Evolutionary conservation across 139 green algal species (phyloP), one percentile per base, ranked within the genome.

Genomic region (Coelastrella sp.): DNA sequence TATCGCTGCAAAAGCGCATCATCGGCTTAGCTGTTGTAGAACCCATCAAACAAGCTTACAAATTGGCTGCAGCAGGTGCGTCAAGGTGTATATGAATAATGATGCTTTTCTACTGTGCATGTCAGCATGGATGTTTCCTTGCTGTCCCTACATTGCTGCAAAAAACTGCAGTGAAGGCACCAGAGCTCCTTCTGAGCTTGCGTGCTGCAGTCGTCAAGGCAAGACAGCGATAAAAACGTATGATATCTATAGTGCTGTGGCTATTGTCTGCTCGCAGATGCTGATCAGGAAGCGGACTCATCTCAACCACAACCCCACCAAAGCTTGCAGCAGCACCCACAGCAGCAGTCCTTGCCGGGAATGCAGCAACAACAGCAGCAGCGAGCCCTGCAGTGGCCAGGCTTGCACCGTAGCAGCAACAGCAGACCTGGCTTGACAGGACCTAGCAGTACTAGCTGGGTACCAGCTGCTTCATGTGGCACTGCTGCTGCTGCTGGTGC

Each of bases 21-120:
- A 45, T 85, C 23, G 79, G 64, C 6, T 11, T 85, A 41, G 64
- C 50, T 27, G 79, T 85, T 45, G 27, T 53, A 11, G 79, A 85
- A 64, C 79, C 79, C 13, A 35, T 85, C 32, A 85, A 79, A 45
- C 66, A 85, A n/a, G 79, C 64, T 7, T 85, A 60, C 66, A 67
- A 23, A 30, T 37, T 40, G 72, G 53, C 76, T 73, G 76, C 76
- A 72, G 76, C 51, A 72, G 23, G 37, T 76, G 53, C 27, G 17
- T 5, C 45, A 57, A 57, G 15, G 45, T 57, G 11, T 57, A 13
- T 9, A 9, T 57, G 45, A 57, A 13, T 13, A n/a, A n/a, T n/a
- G n/a, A n/a, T n/a, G n/a, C n/a, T n/a, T n/a, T n/a, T n/a, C n/a
- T n/a, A n/a, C n/a, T n/a, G n/a, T n/a, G n/a, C n/a, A n/a, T n/a